phyloP scores from a whole-genome alignment of 1,284 basidiomycete genomes.

The Ustilago hordei region DNA sequence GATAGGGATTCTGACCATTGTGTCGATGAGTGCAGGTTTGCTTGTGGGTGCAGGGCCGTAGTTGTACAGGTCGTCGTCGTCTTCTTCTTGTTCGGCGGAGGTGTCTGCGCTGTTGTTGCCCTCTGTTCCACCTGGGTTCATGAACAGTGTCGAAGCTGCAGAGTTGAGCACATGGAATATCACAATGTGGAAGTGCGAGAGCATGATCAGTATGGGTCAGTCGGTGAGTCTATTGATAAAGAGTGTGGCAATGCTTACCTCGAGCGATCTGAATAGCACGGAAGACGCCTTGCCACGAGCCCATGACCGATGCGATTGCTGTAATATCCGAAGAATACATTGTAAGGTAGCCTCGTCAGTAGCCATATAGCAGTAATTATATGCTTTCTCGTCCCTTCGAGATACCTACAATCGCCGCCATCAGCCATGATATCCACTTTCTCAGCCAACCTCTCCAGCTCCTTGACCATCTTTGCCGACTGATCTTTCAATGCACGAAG shows the following conservation, averaged over 20 bases:
- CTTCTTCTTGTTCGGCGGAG: conserved; percentile 29
- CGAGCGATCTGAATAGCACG: conserved; percentile 66
- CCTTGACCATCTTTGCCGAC: conserved; percentile 61
- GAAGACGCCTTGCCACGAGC: conserved; percentile 67
- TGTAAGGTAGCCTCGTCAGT: neutral
- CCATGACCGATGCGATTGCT: conserved; percentile 66
- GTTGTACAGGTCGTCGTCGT: conserved; percentile 45
- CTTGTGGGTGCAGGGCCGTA: conserved; percentile 31
- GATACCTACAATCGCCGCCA: conserved; percentile 61
- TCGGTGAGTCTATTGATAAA: neutral
- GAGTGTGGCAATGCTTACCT: conserved; percentile 32
- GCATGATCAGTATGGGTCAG: neutral
- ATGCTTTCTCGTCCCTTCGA: too few species aligned
- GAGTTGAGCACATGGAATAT: neutral
- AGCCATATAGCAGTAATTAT: neutral
- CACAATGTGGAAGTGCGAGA: neutral
- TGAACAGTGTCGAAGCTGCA: conserved; percentile 39
- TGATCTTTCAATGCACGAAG: conserved; percentile 60
- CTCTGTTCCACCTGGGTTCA: conserved; percentile 11
- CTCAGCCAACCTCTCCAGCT: conserved; percentile 60
- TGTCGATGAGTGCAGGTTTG: conserved; percentile 49
- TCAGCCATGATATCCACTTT: conserved; percentile 61
- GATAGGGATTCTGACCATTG: conserved; percentile 53
- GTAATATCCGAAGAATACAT: neutral
- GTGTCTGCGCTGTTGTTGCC: conserved; percentile 18